phyloP scores from a whole-genome alignment of 1,139 yeast genomes.

The Nakaseomyces uthaithaninus region DNA sequence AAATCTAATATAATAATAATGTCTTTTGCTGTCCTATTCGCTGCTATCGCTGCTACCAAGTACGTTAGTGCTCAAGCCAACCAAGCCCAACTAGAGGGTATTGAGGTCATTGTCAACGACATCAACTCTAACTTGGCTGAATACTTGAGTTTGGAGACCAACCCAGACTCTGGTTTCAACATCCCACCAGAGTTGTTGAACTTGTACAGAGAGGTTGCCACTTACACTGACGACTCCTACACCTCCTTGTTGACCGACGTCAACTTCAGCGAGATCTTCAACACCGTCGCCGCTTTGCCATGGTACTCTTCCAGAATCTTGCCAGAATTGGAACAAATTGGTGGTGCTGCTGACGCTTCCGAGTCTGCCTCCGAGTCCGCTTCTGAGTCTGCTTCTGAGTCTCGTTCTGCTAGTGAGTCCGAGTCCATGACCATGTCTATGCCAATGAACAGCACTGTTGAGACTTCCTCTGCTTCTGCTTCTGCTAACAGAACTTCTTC shows the following conservation, averaged over 20 bases:
- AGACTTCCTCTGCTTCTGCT: constrained; percentile 11
- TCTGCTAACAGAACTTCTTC: constrained; percentile 14
- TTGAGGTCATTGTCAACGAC: constrained; percentile 16
- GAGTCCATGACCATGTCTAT: constrained; percentile 18
- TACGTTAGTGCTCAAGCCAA: constrained; percentile 9
- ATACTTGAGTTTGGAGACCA: constrained; percentile 14
- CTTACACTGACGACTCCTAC: constrained; percentile 39
- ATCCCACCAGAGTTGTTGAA: constrained; percentile 31
- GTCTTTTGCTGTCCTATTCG: constrained; percentile 9
- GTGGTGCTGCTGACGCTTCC: constrained; percentile 18
- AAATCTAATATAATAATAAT: constrained; percentile 1
- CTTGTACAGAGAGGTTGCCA: constrained; percentile 31
- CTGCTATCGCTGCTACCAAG: constrained; percentile 13
- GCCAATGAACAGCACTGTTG: not conserved
- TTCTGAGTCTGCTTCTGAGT: constrained; percentile 16
- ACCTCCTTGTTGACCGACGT: constrained; percentile 33
- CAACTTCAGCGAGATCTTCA: constrained; percentile 26
- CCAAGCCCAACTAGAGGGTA: constrained; percentile 14
- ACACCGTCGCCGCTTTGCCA: constrained; percentile 36
- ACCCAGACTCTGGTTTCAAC: constrained; percentile 14
- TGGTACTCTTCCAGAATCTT: constrained; percentile 38
- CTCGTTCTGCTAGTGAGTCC: constrained; percentile 15
- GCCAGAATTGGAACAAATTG: constrained; percentile 25
- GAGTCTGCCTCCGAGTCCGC: constrained; percentile 23
- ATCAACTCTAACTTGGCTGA: constrained; percentile 14